Evolutionary conservation across 2,329 filamentous ascomycete genomes (phyloP), one percentile per base, ranked within the genome.

Genomic region (Drechslerella dactyloides): DNA sequence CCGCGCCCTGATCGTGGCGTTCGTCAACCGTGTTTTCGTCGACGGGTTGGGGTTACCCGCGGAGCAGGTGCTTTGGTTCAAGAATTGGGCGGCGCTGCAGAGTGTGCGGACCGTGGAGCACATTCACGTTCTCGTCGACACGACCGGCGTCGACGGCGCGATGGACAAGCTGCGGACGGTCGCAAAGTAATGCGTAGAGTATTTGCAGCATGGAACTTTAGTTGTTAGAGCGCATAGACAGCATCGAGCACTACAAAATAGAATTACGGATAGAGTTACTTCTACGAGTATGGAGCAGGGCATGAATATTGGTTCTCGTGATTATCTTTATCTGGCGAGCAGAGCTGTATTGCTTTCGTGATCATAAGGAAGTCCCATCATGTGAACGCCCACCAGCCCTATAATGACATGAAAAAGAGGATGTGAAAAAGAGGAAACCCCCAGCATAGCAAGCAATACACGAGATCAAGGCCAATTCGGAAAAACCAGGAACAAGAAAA

Each of bases 51-150:
- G 83, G 0, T 30, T 77, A 7, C 55, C 73, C 0, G 75, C 78
- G 23, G 82, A 87, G 55, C 81, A 84, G 76, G 86, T 88, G 50
- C 78, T 92, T 72, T 97, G 92, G 91, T 97, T 97, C 81, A 96
- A 90, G 82, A 97, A 97, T 77, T 96, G 92, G 91, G 85, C 83
- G 60, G 86, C 85, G 15, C 81, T 97, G 75, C 96, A 96, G 82
- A 94, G 89, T 23, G 86, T 97, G 27, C 86, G 91, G 76, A 87
- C 90, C 0, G 86, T 97, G 10, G 93, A 97, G 82, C 93, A 97
- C 79, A 94, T 97, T 78, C 93, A 97, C 79, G 89, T 97, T 35
- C 78, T 89, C 76, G 85, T 89, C 56, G 83, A 73, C 44, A 68
- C 63, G 37, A 51, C 54, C 44, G 62, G 62, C 0, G 23, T 73